phyloP scores from a whole-genome alignment of 2,329 filamentous ascomycete species.

The Phaeoacremonium minimum region DNA sequence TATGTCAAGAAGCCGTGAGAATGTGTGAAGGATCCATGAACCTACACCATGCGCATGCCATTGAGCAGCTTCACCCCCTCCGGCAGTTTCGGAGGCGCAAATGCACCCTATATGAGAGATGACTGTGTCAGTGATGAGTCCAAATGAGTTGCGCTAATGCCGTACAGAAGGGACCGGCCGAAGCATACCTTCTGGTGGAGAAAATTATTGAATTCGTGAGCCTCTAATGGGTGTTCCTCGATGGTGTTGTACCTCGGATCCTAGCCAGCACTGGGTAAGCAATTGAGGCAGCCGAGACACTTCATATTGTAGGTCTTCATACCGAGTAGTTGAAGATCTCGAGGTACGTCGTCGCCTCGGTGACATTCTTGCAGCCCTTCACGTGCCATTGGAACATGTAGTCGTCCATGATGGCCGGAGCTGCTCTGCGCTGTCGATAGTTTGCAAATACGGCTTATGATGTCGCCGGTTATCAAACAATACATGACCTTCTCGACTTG shows the following conservation, averaged over 20 bases:
- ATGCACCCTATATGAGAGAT: conserved; percentile 40
- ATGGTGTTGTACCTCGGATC: conserved; percentile 42
- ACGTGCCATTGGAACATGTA: conserved; percentile 51
- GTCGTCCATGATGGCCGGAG: conserved; percentile 43
- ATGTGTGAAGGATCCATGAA: conserved; percentile 11
- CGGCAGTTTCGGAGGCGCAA: conserved; percentile 39
- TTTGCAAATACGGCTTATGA: too few relatives aligned
- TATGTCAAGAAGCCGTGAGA: not conserved
- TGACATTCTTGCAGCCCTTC: conserved; percentile 39
- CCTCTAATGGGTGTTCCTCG: conserved; percentile 46
- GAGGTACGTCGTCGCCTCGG: conserved; percentile 50
- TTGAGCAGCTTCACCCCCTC: conserved; percentile 39
- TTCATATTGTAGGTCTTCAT: too few relatives aligned
- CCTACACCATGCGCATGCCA: conserved; percentile 52
- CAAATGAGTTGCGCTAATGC: not conserved
- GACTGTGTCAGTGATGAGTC: not conserved
- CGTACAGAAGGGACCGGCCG: not conserved
- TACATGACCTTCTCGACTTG: too few relatives aligned
- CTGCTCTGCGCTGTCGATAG: not conserved
- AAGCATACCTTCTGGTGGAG: conserved; percentile 41
- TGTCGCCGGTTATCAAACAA: too few relatives aligned
- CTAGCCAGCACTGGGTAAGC: conserved; percentile 29
- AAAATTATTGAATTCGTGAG: conserved; percentile 56
- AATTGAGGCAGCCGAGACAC: too few relatives aligned
- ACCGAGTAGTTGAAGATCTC: conserved; percentile 59